Conservation (phyloP, 169 alveolate species). For the Perkinsus chesapeaki region DNA sequence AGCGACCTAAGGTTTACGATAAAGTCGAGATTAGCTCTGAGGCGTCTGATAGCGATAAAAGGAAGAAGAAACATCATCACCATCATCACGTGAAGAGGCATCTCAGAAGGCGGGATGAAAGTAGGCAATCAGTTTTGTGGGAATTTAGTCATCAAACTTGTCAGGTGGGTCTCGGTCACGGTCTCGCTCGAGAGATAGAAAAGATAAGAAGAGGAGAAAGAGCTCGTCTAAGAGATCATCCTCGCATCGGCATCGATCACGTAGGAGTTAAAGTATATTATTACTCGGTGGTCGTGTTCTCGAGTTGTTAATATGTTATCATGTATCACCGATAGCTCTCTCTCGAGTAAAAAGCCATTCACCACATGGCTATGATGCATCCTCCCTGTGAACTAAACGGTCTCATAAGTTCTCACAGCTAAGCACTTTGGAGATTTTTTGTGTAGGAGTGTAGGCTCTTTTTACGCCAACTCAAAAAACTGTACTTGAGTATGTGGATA, state of each 20-base stretch:
- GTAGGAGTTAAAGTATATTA: background rate
- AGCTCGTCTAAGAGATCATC: background rate
- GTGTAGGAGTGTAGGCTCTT: no score
- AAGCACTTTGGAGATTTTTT: no score
- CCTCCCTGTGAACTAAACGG: no score
- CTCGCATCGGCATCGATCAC: background rate
- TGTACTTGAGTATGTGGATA: no score
- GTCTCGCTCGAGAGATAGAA: background rate
- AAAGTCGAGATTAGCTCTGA: background rate
- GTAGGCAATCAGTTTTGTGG: background rate
- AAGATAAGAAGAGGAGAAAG: background rate
- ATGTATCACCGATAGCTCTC: no score
- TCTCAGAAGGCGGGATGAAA: background rate
- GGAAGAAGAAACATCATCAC: background rate
- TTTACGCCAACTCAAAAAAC: no score
- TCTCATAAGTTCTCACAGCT: no score
- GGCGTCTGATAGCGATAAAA: background rate
- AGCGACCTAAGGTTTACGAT: background rate
- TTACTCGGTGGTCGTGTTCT: no score
- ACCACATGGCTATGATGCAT: no score
- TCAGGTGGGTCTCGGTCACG: background rate
- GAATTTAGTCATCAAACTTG: background rate
- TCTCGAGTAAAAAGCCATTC: no score
- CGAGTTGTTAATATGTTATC: no score
- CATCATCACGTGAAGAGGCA: background rate